phyloP scores from a whole-genome alignment of 805 yeast genomes.

The Schizosaccharomyces pombe region DNA sequence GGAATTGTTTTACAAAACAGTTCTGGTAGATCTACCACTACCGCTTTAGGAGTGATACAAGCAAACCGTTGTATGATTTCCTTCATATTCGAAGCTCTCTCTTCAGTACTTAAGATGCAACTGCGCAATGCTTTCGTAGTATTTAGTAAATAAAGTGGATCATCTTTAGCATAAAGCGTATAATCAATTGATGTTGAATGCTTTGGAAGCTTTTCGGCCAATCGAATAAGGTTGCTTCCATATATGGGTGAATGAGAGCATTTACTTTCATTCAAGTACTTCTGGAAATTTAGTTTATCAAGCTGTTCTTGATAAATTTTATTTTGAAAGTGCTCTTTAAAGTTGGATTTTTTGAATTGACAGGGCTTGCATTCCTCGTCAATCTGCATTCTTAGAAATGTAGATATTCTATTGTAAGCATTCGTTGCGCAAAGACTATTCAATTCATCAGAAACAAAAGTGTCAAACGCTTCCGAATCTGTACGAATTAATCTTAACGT shows the following conservation, averaged over 20 bases:
- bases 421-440: constrained; percentile 6
- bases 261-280: constrained; percentile 42
- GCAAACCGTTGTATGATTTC: constrained; percentile 50
- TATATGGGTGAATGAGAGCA: constrained; percentile 43
- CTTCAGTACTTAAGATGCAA: constrained; percentile 11
- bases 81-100: constrained; percentile 19
- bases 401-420: constrained; percentile 20
- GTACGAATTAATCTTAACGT: constrained; percentile 37
- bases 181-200: constrained; percentile 12
- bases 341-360: constrained; percentile 13
- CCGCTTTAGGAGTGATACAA: constrained; percentile 71
- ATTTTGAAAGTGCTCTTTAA: neutral
- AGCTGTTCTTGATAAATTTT: neutral
- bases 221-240: constrained; percentile 18
- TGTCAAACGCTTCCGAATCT: constrained; percentile 13
- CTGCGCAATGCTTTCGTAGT: constrained; percentile 5
- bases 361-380: constrained; percentile 12
- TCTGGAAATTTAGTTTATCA: constrained; percentile 29
- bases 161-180: constrained; percentile 15
- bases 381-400: constrained; percentile 12
- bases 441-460: constrained; percentile 7
- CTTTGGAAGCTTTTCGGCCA: neutral
- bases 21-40: constrained; percentile 38
- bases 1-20: constrained; percentile 1
- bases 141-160: neutral